Evolutionary conservation across 192 early-diverging fungal species (phyloP).

Genomic region (Podila epicladia): DNA sequence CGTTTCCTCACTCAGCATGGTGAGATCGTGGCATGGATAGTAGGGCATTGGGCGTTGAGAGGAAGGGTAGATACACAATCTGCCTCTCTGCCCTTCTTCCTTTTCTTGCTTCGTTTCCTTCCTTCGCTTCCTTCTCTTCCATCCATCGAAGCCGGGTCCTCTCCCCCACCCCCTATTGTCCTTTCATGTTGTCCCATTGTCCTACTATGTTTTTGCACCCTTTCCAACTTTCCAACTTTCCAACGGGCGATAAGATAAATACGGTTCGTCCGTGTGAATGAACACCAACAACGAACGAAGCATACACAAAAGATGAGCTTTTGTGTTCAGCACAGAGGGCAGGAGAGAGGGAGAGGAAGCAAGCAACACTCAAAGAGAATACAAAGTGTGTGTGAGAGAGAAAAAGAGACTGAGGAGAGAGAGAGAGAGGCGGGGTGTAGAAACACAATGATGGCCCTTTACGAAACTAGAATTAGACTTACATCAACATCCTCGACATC

Average conservation of each 20-base stretch:
- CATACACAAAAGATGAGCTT: neutral
- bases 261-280: neutral
- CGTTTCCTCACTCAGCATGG: too few relatives aligned
- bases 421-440: too few relatives aligned
- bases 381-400: too few relatives aligned
- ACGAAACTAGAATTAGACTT: slow-evolving; percentile 8
- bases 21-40: too few relatives aligned
- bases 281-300: neutral
- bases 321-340: neutral
- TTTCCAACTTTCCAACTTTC: too few relatives aligned
- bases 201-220: too few relatives aligned
- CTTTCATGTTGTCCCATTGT: too few relatives aligned
- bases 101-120: neutral
- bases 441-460: neutral
- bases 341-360: neutral
- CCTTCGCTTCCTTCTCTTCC: neutral
- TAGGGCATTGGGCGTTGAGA: too few relatives aligned
- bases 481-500: slow-evolving; percentile 36
- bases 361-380: neutral
- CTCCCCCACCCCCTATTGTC: neutral
- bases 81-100: neutral
- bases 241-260: too few relatives aligned
- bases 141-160: neutral
- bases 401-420: neutral
- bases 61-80: too few relatives aligned